These are phyloP conservation scores for Aplosporella prunicola DNA, from an alignment of 2,329 filamentous ascomycete genomes.

Conservation along the genomic window DNA sequence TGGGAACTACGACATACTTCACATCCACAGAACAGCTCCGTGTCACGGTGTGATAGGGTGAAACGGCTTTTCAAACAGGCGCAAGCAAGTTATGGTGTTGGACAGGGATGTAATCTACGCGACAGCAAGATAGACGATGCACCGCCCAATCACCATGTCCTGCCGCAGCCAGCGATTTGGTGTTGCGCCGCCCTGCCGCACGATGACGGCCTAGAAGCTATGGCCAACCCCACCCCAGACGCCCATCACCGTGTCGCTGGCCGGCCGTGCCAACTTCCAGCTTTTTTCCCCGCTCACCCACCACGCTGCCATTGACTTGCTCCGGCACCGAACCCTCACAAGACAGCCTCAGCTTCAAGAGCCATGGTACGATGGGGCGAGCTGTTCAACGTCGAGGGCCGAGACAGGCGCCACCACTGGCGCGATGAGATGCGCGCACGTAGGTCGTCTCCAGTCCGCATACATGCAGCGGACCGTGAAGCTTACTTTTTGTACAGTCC, in stretches of 20 bases:
- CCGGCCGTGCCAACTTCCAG: neutral
- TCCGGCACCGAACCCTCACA: neutral
- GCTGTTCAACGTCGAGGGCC: constrained; percentile 28
- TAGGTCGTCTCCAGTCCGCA: constrained; percentile 17
- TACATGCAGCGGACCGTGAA: neutral
- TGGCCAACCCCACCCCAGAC: constrained; percentile 6
- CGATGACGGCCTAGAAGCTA: constrained; percentile 10
- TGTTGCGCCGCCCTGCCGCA: too few species aligned
- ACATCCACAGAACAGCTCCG: too few species aligned
- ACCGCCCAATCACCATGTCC: too few species aligned
- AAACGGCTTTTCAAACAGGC: too few species aligned
- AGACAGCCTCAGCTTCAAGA: too few species aligned
- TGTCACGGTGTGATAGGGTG: too few species aligned
- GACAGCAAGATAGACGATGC: too few species aligned
- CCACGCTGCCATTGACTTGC: neutral
- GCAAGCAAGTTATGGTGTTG: too few species aligned
- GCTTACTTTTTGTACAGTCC: constrained; percentile 40
- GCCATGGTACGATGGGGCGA: constrained; percentile 32
- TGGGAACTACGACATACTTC: too few species aligned
- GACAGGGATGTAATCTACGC: too few species aligned
- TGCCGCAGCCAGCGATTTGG: too few species aligned
- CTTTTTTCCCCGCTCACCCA: neutral
- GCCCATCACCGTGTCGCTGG: neutral
- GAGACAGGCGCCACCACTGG: constrained; percentile 28
- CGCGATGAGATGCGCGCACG: constrained; percentile 35